Evolutionary conservation across 2,329 filamentous ascomycete species (phyloP), one percentile per base, ranked within the genome.

Genomic region (Coniochaeta sp.): DNA sequence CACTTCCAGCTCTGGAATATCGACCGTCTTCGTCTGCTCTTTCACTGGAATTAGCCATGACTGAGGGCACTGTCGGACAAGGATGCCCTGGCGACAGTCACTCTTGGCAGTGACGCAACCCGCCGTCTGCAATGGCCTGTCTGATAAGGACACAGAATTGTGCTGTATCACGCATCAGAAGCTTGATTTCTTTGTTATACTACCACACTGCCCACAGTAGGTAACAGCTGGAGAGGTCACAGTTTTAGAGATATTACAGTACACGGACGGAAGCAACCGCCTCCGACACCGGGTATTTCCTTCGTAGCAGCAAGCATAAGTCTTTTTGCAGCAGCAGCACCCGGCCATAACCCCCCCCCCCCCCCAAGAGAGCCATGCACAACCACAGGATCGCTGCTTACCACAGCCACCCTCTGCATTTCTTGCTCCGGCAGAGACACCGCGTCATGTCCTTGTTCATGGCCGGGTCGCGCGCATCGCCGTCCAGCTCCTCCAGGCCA

Each of bases 361-460:
- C 14, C 38, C 4, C 38, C 38, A 42, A 42, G 38, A 42, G 19
- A 3, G 38, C 17, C 38, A 42, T 42, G 38, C 38, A 14, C n/a
- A 5, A 42, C 9, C 38, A 14, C 22, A 9, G n/a, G n/a, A n/a
- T n/a, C n/a, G n/a, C 8, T n/a, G 26, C 12, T 65, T 63, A 68
- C 89, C 89, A 93, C 44, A 93, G 69, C 69, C 79, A 90, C 1
- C 85, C 85, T 44, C 89, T 78, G 67, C 90, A 93, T 19, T 85
- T 86, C 38, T 75, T 67, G 54, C 86, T 83, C 1, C 85, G 83
- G 66, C 90, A 93, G 8, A 86, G 69, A 67, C 84, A 88, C 59
- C 63, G 72, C 5, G 79, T 81, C 83, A 86, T 86, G 61, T 83
- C 77, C 62, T 77, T 74, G 56, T 75, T 75, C 62, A 74, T 76